A percentile compares a stretch with the other conserved stretches of the same genome.
Conservation (phyloP, 257 asterid species). For the Nicotiana tabacum region DNA sequence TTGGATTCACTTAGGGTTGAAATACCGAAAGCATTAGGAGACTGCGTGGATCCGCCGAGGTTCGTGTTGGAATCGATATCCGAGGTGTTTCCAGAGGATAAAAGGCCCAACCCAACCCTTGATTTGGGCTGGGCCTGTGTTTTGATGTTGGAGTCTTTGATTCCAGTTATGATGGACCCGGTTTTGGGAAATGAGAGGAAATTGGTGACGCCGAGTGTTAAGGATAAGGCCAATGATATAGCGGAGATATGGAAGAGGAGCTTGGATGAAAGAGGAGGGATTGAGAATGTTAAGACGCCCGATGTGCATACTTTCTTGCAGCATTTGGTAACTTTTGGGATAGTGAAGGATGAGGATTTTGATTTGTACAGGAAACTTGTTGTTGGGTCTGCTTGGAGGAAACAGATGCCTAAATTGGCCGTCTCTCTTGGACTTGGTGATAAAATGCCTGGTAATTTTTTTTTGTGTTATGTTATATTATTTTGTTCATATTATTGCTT, state of each 20-base stretch:
- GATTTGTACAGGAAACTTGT: conserved; percentile 95
- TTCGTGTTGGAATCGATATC: conserved; percentile 90
- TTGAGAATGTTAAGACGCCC: conserved; percentile 91
- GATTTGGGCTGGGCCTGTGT: conserved; percentile 99
- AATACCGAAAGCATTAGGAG: conserved; percentile 56
- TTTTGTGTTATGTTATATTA: background rate
- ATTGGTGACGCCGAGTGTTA: conserved; percentile 83
- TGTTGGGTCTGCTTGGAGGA: conserved; percentile 99
- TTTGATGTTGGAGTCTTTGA: conserved; percentile 81
- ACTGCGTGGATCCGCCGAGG: conserved; percentile 90
- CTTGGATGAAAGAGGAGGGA: conserved; percentile 97
- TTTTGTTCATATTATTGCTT: background rate
- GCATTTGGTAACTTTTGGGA: conserved; percentile 96
- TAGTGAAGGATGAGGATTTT: conserved; percentile 74
- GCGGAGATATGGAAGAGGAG: conserved; percentile 97
- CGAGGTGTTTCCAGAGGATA: conserved; percentile 80
- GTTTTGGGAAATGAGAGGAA: conserved; percentile 87
- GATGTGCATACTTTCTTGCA: conserved; percentile 97
- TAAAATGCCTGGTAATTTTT: conserved; percentile 85
- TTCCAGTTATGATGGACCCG: conserved; percentile 96
- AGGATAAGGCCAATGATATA: conserved; percentile 77
- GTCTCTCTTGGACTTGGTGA: conserved; percentile 82
- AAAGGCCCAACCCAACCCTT: too few species aligned
- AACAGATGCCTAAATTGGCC: conserved; percentile 98
- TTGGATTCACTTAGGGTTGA: conserved; percentile 57